Evolutionary conservation across 768 basidiomycete genomes (phyloP).

Genomic region (Trametes cingulata): DNA sequence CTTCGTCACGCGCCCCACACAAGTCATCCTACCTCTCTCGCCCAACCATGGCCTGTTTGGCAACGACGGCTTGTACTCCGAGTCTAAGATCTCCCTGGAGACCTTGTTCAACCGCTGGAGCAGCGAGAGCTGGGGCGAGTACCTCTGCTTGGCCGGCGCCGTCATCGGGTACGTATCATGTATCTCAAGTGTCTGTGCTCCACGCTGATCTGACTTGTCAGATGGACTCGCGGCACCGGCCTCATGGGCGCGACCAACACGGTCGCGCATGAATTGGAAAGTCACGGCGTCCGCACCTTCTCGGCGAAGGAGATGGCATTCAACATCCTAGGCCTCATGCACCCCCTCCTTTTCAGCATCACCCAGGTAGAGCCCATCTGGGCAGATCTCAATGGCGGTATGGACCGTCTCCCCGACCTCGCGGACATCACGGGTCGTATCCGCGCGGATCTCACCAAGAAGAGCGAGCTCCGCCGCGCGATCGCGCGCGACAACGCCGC

Average conservation of each 20-base stretch:
- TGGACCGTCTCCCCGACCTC: slow-evolving; percentile 95
- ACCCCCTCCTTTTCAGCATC: slow-evolving; percentile 97
- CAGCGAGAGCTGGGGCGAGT: slow-evolving; percentile 99
- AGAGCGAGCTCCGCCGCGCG: slow-evolving; percentile 90
- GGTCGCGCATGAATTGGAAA: slow-evolving; percentile 91
- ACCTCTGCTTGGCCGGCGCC: slow-evolving; percentile 95
- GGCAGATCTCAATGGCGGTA: slow-evolving; percentile 98
- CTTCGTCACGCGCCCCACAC: slow-evolving; percentile 96
- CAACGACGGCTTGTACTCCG: slow-evolving; percentile 96
- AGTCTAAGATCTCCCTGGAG: slow-evolving; percentile 97
- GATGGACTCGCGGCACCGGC: slow-evolving; percentile 98
- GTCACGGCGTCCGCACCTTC: slow-evolving; percentile 94
- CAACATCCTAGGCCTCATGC: slow-evolving; percentile 99
- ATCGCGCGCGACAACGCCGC: slow-evolving; percentile 92
- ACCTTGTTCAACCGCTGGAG: slow-evolving; percentile 98
- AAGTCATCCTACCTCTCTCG: slow-evolving; percentile 96
- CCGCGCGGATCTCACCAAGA: slow-evolving; percentile 76
- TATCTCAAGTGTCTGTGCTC: not conserved
- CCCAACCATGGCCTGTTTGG: slow-evolving; percentile 99
- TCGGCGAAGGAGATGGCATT: slow-evolving; percentile 99
- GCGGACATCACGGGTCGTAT: slow-evolving; percentile 90
- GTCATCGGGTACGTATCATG: slow-evolving; percentile 81
- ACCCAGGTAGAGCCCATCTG: slow-evolving; percentile 99
- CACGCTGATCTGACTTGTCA: slow-evolving; percentile 32
- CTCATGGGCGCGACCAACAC: slow-evolving; percentile 95